Conservation (phyloP, 352 stramenopile species). For the Pythium sp. region DNA sequence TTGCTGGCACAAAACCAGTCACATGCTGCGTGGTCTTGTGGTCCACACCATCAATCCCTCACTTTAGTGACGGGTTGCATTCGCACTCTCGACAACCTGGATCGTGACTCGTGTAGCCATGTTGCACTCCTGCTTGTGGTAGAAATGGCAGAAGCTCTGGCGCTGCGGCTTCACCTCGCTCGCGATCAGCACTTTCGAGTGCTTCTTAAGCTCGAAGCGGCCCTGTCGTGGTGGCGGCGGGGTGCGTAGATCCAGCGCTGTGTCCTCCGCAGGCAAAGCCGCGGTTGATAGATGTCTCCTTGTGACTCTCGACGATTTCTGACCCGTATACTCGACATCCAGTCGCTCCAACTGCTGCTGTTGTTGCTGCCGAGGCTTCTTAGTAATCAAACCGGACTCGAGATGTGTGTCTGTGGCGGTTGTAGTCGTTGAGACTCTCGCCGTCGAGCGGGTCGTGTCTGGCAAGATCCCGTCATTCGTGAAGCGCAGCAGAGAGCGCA, state of each 20-base stretch:
- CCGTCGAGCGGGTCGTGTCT: neutral
- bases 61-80: constrained; percentile 14
- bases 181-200: constrained; percentile 65
- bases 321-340: constrained; percentile 32
- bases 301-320: constrained; percentile 5
- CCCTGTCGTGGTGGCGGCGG: constrained; percentile 20
- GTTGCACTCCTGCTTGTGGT: constrained; percentile 51
- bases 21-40: neutral
- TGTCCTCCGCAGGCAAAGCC: constrained; percentile 13
- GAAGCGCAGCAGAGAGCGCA: constrained; percentile 54
- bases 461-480: constrained; percentile 46
- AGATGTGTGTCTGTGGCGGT: neutral
- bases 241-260: constrained; percentile 24
- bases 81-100: constrained; percentile 10
- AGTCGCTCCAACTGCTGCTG: constrained; percentile 25
- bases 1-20: constrained; percentile 2
- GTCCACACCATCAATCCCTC: neutral
- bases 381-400: constrained; percentile 1
- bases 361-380: neutral
- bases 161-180: constrained; percentile 31
- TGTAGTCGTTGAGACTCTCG: neutral
- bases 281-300: constrained; percentile 9
- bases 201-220: constrained; percentile 30
- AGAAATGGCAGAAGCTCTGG: constrained; percentile 69
- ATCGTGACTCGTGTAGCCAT: constrained; percentile 34